Base-by-base conservation (phyloP, 1,139 yeast species). In the Suzukiozyma palmioleophila region DNA sequence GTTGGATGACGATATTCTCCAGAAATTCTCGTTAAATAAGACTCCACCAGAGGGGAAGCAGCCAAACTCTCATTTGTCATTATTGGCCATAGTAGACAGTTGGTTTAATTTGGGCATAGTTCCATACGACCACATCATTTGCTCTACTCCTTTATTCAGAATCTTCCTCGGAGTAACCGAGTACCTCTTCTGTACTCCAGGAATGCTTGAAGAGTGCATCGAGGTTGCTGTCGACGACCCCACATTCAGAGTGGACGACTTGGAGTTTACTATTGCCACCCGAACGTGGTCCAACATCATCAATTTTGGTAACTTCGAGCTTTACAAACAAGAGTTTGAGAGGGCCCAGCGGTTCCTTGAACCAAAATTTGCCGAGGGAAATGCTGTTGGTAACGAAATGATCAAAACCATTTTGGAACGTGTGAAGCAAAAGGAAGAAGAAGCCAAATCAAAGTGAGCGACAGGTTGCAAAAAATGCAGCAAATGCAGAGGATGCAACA, bases 51-150 rank as follows among this genome's bases (percentile, higher is more conserved):
- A 78, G 11, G 82, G 80, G 3, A 65, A 68, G 40, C 81, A 79
- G 38, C 95, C 95, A 36, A 92, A 92, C 60, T 87, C 96, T 2
- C 98, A 92, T 59, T 65, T 92, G 40, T 84, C 96, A 2, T 63
- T 92, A 34, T 66, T 92, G 41, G 95, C 95, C 1, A 89, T 92
- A 38, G 97, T 88, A 2, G 98, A 92, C 60, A 84, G 95, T 55
- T 92, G 98, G 98, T 76, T 74, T 53, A 81, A 82, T 48, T 64
- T 88, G 36, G 85, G 84, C 1, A 88, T 92, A 33, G 81, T 85
- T 15, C 98, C 98, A 2, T 90, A 92, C 55, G 97, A 90, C 57
- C 98, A 92, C 60, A 90, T 90, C 65, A 90, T 92, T 47, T 92
- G 98, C 57, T 88, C 97, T 1, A 92, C 98, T 0, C 98, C 98